A percentile compares a stretch with the other conserved stretches of the same genome.
These are phyloP conservation scores for Epichloe sp. DNA, from an alignment of 2,329 filamentous ascomycete species.

Conservation along the genomic window DNA sequence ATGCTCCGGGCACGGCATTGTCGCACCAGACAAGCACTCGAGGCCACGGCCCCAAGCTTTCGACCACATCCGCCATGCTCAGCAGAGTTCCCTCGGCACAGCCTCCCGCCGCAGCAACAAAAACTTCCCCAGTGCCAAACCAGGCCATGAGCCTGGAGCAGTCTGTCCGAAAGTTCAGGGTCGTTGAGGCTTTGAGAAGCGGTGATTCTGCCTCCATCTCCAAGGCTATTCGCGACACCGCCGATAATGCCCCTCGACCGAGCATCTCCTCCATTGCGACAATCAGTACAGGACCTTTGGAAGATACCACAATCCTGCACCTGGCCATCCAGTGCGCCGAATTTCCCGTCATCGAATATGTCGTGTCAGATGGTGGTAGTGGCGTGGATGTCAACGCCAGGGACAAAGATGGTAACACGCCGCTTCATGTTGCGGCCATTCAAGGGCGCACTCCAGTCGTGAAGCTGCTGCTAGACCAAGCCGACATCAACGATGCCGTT, in stretches of 20 bases:
- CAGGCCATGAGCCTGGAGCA: constrained; percentile 62
- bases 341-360: constrained; percentile 80
- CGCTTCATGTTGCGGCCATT: constrained; percentile 74
- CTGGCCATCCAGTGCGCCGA: constrained; percentile 94
- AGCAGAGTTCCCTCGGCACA: constrained; percentile 27
- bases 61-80: constrained; percentile 26
- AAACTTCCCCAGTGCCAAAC: constrained; percentile 22
- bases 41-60: constrained; percentile 34
- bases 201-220: constrained; percentile 87
- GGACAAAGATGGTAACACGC: constrained; percentile 89
- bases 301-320: constrained; percentile 84
- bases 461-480: constrained; percentile 67
- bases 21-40: constrained; percentile 23
- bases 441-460: constrained; percentile 74
- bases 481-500: constrained; percentile 76
- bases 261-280: constrained; percentile 43
- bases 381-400: constrained; percentile 74
- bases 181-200: constrained; percentile 82
- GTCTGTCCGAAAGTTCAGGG: constrained; percentile 84
- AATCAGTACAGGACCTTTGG: constrained; percentile 34
- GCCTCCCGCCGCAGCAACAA: constrained; percentile 10
- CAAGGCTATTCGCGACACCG: constrained; percentile 62
- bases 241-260: constrained; percentile 36
- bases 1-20: constrained; percentile 21
- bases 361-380: constrained; percentile 61